Conservation (phyloP, 176 grass and related monocot genomes). For the Microstegium vimineum region DNA sequence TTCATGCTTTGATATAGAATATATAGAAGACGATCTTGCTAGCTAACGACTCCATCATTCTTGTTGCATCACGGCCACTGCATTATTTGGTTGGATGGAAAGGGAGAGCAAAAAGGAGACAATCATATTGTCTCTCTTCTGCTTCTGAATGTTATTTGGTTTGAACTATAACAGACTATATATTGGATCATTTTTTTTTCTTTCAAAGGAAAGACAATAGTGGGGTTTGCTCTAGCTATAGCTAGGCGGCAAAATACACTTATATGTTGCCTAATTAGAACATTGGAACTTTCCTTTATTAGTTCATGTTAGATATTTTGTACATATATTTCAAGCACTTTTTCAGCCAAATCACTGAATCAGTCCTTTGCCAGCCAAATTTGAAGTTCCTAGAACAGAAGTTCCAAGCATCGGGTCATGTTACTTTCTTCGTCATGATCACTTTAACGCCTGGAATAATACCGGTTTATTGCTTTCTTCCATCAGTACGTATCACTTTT, state of each 20-base stretch:
- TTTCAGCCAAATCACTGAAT: too few species aligned
- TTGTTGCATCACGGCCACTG: constrained; percentile 31
- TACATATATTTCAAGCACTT: too few species aligned
- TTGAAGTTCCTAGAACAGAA: not conserved
- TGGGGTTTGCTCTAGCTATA: too few species aligned
- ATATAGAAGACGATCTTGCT: not conserved
- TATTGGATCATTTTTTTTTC: not conserved
- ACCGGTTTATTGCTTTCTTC: constrained; percentile 1
- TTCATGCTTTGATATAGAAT: constrained; percentile 16
- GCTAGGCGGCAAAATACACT: not conserved
- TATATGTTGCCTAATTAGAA: too few species aligned
- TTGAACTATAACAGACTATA: too few species aligned
- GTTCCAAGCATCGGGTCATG: not conserved
- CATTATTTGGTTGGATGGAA: constrained; percentile 27
- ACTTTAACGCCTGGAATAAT: not conserved
- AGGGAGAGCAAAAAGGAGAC: constrained; percentile 20
- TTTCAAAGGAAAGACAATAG: too few species aligned
- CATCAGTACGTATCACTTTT: constrained; percentile 24
- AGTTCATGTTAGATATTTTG: too few species aligned
- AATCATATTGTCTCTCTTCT: constrained; percentile 4
- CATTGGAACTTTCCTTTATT: too few species aligned
- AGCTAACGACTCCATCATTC: constrained; percentile 14
- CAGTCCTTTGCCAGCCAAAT: not conserved
- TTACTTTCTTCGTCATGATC: not conserved
- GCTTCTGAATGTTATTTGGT: not conserved